Base-by-base conservation (phyloP, 805 yeast species). In the Jamesozyma rosinii region DNA sequence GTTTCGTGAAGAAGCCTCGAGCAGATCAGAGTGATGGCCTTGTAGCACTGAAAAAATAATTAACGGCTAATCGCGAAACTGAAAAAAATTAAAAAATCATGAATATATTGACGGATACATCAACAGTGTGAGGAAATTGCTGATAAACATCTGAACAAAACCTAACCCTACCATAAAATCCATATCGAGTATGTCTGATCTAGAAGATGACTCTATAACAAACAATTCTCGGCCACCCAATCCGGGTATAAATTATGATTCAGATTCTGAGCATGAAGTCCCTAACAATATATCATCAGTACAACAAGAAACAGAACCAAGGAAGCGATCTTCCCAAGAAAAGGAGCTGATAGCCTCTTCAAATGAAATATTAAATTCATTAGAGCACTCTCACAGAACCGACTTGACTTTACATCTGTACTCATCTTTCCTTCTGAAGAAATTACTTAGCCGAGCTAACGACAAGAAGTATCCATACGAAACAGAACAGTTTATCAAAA, bases 331-430 rank as follows among this genome's bases (percentile, higher is more conserved):
- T 3, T 29, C 17, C 24, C 43, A 35, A 1, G 52, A 52, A 20
- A 49, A 40, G 33, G 39, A 45, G 19, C 18, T 49, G 5, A 45
- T 54, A 11, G 45, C 44, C 15, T 42, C 47, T 33, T 62, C 63
- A 2, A 53, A 57, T 34, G 64, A 61, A 55, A 36, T 68, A 20
- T 37, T 72, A 10, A 47, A 59, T n/a, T 49, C 59, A 5, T 50
- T 79, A 20, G 85, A 81, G 49, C 65, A 65, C 13, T 69, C 70
- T 1, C 75, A 70, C 46, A 59, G 78, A 27, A 59, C 60, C 11
- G 88, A 84, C 58, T 61, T 83, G 26, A 72, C 82, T 0, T 54
- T 76, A 2, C 95, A 84, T 60, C 59, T 85, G 3, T 84, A 81
- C 56, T 72, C 83, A 20, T 56, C 79, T 0, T 66, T 67, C 45